Evolutionary conservation across 352 stramenopile genomes (phyloP).

Genomic region (Pythium oligandrum): DNA sequence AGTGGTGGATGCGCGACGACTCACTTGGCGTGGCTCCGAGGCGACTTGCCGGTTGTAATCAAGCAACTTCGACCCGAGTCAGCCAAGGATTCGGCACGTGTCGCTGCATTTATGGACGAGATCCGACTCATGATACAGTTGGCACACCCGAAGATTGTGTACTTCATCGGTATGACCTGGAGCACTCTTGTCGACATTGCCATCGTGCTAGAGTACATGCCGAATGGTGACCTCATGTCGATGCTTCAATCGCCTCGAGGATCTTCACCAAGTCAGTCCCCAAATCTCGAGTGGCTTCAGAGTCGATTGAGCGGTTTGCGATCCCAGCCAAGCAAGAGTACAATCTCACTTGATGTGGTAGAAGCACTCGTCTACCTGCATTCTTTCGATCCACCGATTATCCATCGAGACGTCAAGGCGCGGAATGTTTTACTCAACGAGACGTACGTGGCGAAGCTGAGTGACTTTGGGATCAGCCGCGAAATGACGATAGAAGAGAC

Average conservation of each 20-base stretch:
- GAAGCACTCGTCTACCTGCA: constrained; percentile 46
- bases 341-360: constrained; percentile 36
- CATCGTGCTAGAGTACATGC: constrained; percentile 42
- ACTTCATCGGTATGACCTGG: constrained; percentile 45
- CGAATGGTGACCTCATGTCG: constrained; percentile 30
- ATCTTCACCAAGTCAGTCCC: not conserved
- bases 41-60: constrained; percentile 24
- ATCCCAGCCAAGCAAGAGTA: constrained; percentile 25
- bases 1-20: constrained; percentile 57
- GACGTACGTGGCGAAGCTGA: constrained; percentile 38
- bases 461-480: constrained; percentile 51
- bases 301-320: not conserved
- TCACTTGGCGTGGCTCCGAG: constrained; percentile 35
- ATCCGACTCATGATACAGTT: constrained; percentile 55
- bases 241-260: constrained; percentile 21
- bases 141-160: constrained; percentile 46
- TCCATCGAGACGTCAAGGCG: constrained; percentile 44
- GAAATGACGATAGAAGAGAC: constrained; percentile 21
- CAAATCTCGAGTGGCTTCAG: not conserved
- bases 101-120: constrained; percentile 48
- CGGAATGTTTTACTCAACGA: constrained; percentile 35
- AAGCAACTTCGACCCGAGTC: constrained; percentile 34
- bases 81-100: constrained; percentile 12
- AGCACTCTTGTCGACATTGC: constrained; percentile 40
- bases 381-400: constrained; percentile 45